Evolutionary conservation across 2,329 filamentous ascomycete genomes (phyloP).

Genomic region (Keithomyces neogunnii): DNA sequence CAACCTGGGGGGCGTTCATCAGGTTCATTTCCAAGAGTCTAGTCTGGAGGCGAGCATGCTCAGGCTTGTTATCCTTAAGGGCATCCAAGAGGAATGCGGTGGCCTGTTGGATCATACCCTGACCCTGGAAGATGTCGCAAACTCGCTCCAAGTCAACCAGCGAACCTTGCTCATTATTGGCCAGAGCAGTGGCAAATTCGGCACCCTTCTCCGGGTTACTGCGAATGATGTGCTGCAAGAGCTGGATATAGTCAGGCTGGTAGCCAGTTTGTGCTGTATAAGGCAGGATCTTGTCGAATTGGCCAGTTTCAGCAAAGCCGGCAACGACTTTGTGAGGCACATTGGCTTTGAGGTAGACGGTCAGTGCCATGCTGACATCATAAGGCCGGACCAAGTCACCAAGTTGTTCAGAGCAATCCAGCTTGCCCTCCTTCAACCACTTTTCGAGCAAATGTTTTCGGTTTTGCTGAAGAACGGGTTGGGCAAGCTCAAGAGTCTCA

Average conservation of each 20-base stretch:
- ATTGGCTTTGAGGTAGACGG: constrained; percentile 85
- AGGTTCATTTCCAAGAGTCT: constrained; percentile 97
- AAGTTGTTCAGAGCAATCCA: constrained; percentile 91
- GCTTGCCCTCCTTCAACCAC: constrained; percentile 93
- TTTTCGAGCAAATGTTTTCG: constrained; percentile 95
- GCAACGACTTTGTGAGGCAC: constrained; percentile 91
- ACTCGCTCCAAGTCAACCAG: constrained; percentile 90
- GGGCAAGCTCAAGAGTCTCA: constrained; percentile 87
- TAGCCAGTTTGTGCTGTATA: constrained; percentile 82
- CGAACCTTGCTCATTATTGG: constrained; percentile 79
- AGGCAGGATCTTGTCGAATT: constrained; percentile 93
- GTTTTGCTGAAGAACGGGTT: constrained; percentile 86
- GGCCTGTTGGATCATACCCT: constrained; percentile 95
- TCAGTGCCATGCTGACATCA: constrained; percentile 78
- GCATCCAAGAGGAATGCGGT: constrained; percentile 97
- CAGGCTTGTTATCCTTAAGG: constrained; percentile 86
- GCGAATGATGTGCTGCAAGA: constrained; percentile 83
- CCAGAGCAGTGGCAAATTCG: constrained; percentile 88
- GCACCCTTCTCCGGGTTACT: constrained; percentile 88
- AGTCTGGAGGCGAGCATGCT: constrained; percentile 90
- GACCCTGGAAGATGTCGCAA: constrained; percentile 95
- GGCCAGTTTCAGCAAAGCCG: constrained; percentile 87
- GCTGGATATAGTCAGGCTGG: constrained; percentile 87
- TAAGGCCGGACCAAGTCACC: constrained; percentile 89
- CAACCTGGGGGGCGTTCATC: constrained; percentile 91